Evolutionary conservation across 345 rosid genomes (phyloP).

Genomic region (Dipteronia sinensis): DNA sequence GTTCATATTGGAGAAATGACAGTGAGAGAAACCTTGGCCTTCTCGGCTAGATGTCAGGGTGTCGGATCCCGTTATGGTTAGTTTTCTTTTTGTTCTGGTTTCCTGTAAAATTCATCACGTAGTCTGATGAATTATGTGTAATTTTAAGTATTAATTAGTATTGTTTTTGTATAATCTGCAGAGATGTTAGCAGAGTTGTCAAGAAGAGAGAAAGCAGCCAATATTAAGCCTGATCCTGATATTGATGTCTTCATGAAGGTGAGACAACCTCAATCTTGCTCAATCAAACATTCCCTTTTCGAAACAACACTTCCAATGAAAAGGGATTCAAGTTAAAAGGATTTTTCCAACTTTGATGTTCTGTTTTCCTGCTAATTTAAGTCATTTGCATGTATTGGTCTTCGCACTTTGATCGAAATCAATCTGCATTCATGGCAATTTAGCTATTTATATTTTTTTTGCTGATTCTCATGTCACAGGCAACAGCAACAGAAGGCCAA

Average conservation of each 20-base stretch:
- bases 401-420: background rate
- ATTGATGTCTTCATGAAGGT: constrained; percentile 85
- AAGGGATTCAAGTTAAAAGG: no score
- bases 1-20: constrained; percentile 82
- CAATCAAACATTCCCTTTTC: no score
- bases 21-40: constrained; percentile 83
- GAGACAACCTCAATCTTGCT: background rate
- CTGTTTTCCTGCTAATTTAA: background rate
- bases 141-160: background rate
- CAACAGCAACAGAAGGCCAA: constrained; percentile 47
- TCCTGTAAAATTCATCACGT: background rate
- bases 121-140: background rate
- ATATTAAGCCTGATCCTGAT: constrained; percentile 81
- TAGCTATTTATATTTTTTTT: background rate
- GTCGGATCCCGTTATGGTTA: constrained; percentile 61
- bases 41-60: constrained; percentile 83
- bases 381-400: background rate
- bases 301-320: no score
- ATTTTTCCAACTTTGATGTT: background rate
- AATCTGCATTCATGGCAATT: background rate
- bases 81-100: background rate
- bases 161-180: constrained; percentile 21
- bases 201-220: constrained; percentile 80
- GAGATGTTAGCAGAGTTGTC: constrained; percentile 69
- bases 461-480: constrained; percentile 35